phyloP scores from a whole-genome alignment of 2,329 filamentous ascomycete species.

The Alternaria infectoria region DNA sequence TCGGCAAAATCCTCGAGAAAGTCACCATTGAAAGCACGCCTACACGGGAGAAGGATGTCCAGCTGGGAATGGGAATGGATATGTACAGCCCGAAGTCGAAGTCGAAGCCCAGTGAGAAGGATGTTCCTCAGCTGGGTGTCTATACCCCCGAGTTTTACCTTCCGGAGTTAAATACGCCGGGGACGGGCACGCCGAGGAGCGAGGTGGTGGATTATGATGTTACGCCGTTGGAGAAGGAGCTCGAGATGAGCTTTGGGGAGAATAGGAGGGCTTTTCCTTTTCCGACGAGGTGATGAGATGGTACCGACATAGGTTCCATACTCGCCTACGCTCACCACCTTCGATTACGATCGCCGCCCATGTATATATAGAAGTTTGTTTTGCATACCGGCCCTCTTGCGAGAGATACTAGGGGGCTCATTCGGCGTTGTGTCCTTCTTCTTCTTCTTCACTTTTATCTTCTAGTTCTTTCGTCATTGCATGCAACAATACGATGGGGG shows the following conservation, averaged over 20 bases:
- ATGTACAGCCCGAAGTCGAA: not conserved
- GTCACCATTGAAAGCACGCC: slow-evolving; percentile 56
- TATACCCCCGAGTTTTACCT: not conserved
- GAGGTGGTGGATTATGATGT: slow-evolving; percentile 20
- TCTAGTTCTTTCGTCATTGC: too few relatives aligned
- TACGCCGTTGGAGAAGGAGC: slow-evolving; percentile 36
- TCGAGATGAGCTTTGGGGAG: slow-evolving; percentile 38
- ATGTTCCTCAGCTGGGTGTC: slow-evolving; percentile 35
- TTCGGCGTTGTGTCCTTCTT: too few relatives aligned
- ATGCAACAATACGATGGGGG: not conserved
- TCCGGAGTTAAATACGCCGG: not conserved
- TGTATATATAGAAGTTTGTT: slow-evolving; percentile 14
- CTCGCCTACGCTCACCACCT: too few relatives aligned
- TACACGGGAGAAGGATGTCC: slow-evolving; percentile 47
- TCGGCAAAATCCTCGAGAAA: slow-evolving; percentile 53
- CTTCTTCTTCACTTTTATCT: too few relatives aligned
- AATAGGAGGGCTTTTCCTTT: slow-evolving; percentile 21
- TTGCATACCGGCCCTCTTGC: slow-evolving; percentile 4
- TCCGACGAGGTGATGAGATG: not conserved
- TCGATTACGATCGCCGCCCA: too few relatives aligned
- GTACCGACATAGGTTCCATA: too few relatives aligned
- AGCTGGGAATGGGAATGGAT: slow-evolving; percentile 27
- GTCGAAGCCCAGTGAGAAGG: slow-evolving; percentile 49
- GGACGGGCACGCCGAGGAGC: slow-evolving; percentile 7
- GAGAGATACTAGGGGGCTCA: not conserved